phyloP scores from a whole-genome alignment of 495 filamentous ascomycete genomes.

The Glarea lozoyensis region DNA sequence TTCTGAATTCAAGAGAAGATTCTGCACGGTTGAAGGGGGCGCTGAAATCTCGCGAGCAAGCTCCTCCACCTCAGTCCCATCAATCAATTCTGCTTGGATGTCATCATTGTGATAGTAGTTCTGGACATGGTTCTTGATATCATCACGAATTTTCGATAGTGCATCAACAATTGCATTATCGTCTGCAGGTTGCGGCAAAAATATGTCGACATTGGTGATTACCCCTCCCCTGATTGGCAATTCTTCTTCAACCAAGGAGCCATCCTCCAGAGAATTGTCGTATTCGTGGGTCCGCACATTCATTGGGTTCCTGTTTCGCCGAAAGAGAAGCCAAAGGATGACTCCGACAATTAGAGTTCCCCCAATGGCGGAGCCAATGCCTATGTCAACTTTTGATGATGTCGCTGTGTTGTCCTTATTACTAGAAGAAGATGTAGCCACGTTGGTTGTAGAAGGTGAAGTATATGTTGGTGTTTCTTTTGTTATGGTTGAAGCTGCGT shows the following conservation, averaged over 20 bases:
- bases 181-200: constrained; percentile 14
- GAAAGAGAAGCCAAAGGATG: constrained; percentile 10
- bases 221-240: constrained; percentile 9
- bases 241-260: constrained; percentile 7
- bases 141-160: constrained; percentile 24
- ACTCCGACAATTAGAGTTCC: constrained; percentile 19
- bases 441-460: background rate
- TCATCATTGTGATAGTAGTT: constrained; percentile 26
- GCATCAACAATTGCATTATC: constrained; percentile 25
- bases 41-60: constrained; percentile 11
- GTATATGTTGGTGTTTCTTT: background rate
- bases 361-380: constrained; percentile 15
- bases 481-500: background rate
- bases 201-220: constrained; percentile 2
- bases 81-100: constrained; percentile 11
- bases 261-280: background rate
- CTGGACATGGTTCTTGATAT: constrained; percentile 31
- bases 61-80: constrained; percentile 16
- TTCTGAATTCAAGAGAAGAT: constrained; percentile 21
- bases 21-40: constrained; percentile 1
- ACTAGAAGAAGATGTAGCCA: background rate
- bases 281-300: background rate
- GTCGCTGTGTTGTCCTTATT: no score
- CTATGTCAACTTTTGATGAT: constrained; percentile 13
- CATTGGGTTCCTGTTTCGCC: constrained; percentile 1